phyloP scores from a whole-genome alignment of 352 stramenopile genomes.

The Globisporangium polare region DNA sequence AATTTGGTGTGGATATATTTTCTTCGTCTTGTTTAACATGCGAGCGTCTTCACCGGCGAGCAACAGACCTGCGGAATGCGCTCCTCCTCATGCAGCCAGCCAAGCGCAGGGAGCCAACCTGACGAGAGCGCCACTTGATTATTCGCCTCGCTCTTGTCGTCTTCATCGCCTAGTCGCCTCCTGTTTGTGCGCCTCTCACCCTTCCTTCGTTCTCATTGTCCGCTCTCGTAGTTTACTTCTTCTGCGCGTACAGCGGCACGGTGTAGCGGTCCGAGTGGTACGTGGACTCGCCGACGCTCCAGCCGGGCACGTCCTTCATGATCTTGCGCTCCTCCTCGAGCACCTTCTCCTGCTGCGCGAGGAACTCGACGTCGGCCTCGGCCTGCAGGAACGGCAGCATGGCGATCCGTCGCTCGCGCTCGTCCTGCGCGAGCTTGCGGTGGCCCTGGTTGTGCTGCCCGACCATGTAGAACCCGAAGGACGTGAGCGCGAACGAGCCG shows the following conservation, averaged over 20 bases:
- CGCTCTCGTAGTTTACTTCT: constrained; percentile 39
- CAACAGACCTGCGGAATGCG: no score
- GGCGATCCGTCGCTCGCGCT: constrained; percentile 91
- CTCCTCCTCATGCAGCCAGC: no score
- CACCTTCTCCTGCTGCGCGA: constrained; percentile 84
- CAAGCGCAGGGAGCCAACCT: no score
- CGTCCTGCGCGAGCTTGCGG: constrained; percentile 64
- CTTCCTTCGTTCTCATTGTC: not conserved
- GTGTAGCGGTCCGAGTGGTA: constrained; percentile 89
- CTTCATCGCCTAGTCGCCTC: no score
- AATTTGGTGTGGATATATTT: constrained; percentile 8
- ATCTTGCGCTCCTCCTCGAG: constrained; percentile 90
- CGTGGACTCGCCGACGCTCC: constrained; percentile 82
- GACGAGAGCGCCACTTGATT: no score
- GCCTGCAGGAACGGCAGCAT: constrained; percentile 94
- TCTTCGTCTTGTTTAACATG: constrained; percentile 7
- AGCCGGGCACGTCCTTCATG: constrained; percentile 95
- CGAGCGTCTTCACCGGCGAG: not conserved
- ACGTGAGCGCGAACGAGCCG: constrained; percentile 66
- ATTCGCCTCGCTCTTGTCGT: not conserved
- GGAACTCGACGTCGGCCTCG: constrained; percentile 92
- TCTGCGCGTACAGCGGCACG: constrained; percentile 73
- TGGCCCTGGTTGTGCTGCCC: constrained; percentile 75
- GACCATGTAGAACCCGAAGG: constrained; percentile 70
- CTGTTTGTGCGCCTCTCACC: no score